A percentile compares a stretch with the other conserved stretches of the same genome.
Conservation (phyloP, 805 yeast species). For the Nakazawaea laoshanensis region DNA sequence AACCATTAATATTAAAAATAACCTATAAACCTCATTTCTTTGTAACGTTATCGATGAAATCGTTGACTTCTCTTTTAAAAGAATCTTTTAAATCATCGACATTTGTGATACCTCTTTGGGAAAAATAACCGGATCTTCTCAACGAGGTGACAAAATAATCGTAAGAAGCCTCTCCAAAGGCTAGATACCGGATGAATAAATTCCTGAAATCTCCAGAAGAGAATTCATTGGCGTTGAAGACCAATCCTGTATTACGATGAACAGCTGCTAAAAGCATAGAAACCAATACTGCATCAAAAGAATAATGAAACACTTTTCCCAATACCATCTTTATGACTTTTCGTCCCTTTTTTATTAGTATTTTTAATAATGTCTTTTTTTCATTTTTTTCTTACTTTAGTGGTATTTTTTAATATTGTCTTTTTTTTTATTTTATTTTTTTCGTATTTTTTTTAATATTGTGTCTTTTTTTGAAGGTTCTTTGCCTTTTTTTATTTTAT, state of each 20-base stretch:
- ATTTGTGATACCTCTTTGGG: slow-evolving; percentile 25
- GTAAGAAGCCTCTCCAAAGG: slow-evolving; percentile 55
- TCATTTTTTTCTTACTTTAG: not conserved
- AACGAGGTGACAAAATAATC: slow-evolving; percentile 37
- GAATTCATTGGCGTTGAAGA: slow-evolving; percentile 31
- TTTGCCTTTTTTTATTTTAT: not conserved
- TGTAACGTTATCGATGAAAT: slow-evolving; percentile 15
- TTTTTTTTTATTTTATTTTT: no score
- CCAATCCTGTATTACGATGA: slow-evolving; percentile 73
- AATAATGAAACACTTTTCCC: slow-evolving; percentile 61
- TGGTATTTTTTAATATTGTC: not conserved
- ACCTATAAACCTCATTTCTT: slow-evolving; percentile 2
- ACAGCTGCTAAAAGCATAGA: slow-evolving; percentile 83
- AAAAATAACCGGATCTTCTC: slow-evolving; percentile 42
- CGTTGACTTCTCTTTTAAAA: slow-evolving; percentile 20
- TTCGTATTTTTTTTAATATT: not conserved
- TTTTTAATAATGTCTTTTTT: not conserved
- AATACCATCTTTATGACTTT: slow-evolving; percentile 25
- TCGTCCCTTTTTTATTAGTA: slow-evolving; percentile 1
- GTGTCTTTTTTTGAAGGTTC: not conserved
- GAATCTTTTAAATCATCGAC: slow-evolving; percentile 21
- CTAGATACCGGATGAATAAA: slow-evolving; percentile 40
- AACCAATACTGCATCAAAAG: slow-evolving; percentile 68
- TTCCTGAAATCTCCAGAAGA: slow-evolving; percentile 35
- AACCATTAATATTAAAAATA: no score